Evolutionary conservation across 192 early-diverging fungal species (phyloP), one percentile per base, ranked within the genome.

Genomic region (Backusella luteola): DNA sequence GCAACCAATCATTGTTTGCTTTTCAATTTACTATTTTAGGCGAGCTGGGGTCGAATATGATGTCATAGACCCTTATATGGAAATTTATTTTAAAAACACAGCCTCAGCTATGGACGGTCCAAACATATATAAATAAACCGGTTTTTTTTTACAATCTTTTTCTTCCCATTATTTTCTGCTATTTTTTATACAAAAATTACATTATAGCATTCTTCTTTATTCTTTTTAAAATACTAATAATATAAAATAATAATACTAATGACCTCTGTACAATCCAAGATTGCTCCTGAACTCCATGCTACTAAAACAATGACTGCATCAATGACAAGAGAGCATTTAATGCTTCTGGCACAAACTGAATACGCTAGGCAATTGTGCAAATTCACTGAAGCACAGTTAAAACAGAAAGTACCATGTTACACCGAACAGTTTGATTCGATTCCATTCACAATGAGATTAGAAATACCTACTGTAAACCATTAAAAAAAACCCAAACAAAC

Each of bases 281-380:
- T 69, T 6, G 34, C 36, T 38, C 34, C 35, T 15, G 67, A 69
- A n/a, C 34, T 69, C n/a, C 34, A 69, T 11, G 19, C 19, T 36
- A 69, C 32, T 35, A 69, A 35, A 69, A 56, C 53, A 56, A 69
- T 67, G 15, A 29, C 66, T 67, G 32, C 66, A 34, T 34, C 32
- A 17, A 67, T 69, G 67, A 69, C 73, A 34, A 73, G 73, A 73
- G 73, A 73, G 38, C 34, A 73, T 34, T 12, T 73, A 56, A 38
- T 73, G 49, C 34, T 34, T 23, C 14, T 73, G 6, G 73, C 73
- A 35, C 46, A 63, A 14, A 53, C 49, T 35, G 73, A 73, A 59
- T 73, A 73, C 73, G 46, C 73, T 17, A 52, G 73, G 11, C 73
- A 73, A 59, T 38, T 73, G 34, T 56, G 34, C 34, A 73, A 56